These are phyloP conservation scores for Pontederia paniculata DNA, from an alignment of 176 grass and related monocot genomes.

Conservation along the genomic window DNA sequence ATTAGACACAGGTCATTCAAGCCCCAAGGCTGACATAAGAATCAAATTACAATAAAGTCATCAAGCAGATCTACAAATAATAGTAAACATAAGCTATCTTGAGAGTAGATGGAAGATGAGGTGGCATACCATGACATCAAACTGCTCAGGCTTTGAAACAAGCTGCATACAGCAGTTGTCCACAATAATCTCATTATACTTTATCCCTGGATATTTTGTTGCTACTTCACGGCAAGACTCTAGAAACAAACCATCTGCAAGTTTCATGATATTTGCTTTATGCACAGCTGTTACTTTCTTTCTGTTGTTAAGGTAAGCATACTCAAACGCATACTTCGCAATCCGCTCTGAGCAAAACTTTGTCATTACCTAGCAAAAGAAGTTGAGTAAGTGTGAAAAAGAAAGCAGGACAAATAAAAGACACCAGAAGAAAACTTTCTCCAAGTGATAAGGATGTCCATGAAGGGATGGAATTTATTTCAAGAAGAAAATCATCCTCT, in stretches of 20 bases:
- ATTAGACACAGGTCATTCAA: too few species aligned
- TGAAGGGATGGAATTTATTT: too few species aligned
- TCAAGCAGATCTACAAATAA: too few species aligned
- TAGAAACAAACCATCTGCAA: slow-evolving; percentile 93
- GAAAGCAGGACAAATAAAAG: slow-evolving; percentile 2
- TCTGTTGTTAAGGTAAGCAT: slow-evolving; percentile 97
- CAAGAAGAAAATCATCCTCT: too few species aligned
- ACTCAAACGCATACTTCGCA: slow-evolving; percentile 98
- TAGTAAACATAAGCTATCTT: neutral
- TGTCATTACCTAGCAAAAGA: slow-evolving; percentile 73
- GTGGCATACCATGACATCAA: slow-evolving; percentile 92
- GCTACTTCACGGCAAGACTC: slow-evolving; percentile 96
- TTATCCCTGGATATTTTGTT: slow-evolving; percentile 84
- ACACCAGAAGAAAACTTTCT: neutral
- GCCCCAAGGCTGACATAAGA: too few species aligned
- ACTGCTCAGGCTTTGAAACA: slow-evolving; percentile 91
- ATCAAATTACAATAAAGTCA: too few species aligned
- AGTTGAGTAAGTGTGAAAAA: slow-evolving; percentile 15
- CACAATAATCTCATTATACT: slow-evolving; percentile 89
- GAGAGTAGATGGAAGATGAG: slow-evolving; percentile 2
- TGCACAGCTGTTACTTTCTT: slow-evolving; percentile 95
- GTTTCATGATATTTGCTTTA: slow-evolving; percentile 99
- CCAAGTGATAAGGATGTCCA: neutral
- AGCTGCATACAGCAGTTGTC: slow-evolving; percentile 99
- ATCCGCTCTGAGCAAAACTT: slow-evolving; percentile 99